Percentiles rank a stretch among this genome's conserved stretches.
Conservation (phyloP, 331 rosid genomes). For the Erythrophleum ivorense region DNA sequence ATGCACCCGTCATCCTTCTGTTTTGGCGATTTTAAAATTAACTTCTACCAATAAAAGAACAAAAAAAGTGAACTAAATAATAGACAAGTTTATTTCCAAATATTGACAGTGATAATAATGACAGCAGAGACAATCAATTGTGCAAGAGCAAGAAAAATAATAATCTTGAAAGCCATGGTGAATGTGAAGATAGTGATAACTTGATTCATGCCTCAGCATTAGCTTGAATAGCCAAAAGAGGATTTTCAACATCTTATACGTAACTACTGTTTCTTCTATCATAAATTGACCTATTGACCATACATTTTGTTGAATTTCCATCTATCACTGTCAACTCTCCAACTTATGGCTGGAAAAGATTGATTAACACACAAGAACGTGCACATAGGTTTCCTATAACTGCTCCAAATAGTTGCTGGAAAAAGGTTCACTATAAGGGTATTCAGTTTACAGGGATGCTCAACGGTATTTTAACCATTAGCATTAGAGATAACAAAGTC, state of each 20-base stretch:
- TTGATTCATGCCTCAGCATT: neutral
- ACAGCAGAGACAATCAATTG: neutral
- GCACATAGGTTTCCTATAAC: slow-evolving; percentile 6
- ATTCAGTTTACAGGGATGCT: neutral
- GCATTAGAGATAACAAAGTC: neutral
- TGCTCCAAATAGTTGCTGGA: neutral
- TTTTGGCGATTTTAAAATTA: neutral
- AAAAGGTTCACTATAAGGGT: neutral
- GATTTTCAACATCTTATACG: neutral
- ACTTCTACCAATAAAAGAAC: neutral
- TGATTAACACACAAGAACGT: neutral
- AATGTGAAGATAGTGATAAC: neutral
- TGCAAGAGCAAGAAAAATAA: neutral
- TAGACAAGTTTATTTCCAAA: neutral
- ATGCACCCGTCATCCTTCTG: neutral
- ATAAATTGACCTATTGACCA: neutral
- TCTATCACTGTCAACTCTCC: neutral
- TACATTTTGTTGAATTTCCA: neutral
- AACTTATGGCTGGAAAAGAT: slow-evolving; percentile 3
- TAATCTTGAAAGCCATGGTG: neutral
- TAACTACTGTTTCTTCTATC: neutral
- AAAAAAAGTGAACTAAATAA: neutral
- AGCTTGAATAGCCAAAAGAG: neutral
- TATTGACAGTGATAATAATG: too few relatives aligned
- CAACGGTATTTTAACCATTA: neutral